Base-by-base conservation (phyloP, 306 rosid species). In the Arachis hypogaea region DNA sequence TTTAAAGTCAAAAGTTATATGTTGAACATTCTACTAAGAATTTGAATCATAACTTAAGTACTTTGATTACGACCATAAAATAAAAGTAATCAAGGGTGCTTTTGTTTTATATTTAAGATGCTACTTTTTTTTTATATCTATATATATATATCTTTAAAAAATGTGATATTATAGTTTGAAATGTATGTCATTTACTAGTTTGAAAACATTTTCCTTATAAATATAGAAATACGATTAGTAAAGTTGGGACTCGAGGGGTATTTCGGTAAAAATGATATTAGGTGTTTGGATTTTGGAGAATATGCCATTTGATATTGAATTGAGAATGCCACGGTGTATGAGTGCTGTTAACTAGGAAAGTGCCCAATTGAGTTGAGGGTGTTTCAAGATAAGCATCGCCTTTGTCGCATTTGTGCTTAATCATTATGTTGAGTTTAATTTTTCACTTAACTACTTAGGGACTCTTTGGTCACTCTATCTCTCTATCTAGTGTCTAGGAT, bases 241-340 rank as follows among this genome's bases (percentile, higher is more conserved):
- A 33, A 33, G 11, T 43, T 43, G 2, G 1, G n/a, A 0, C 36
- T 2, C 0, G 7, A 42, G 64, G 86, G 90, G 81, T 40, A 3
- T 11, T 72, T 50, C 29, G 81, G 82, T 67, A 33, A 73, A 67
- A 68, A 16, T 0, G 0, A 6, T 3, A 5, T 45, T 38, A 16
- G 2, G 28, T 52, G 58, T 52, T 47, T 42, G 54, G 49, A 76
- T 58, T 72, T 7, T 30, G 45, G 63, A 30, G 83, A 85, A 82
- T 71, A 74, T 82, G 40, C 69, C 11, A 0, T 51, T 47, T 41
- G 59, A 56, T 46, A 44, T 63, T 72, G 68, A 68, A 77, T 28
- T 69, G 82, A 76, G 59, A 76, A 80, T 78, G 86, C 90, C 94
- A 87, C 84, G 89, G 80, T 91, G 94, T 77, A 4, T 0, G 29